A percentile compares a stretch with the other conserved stretches of the same genome.
Evolutionary conservation across 139 green algal genomes (phyloP).

Genomic region (Chlorella sp.): DNA sequence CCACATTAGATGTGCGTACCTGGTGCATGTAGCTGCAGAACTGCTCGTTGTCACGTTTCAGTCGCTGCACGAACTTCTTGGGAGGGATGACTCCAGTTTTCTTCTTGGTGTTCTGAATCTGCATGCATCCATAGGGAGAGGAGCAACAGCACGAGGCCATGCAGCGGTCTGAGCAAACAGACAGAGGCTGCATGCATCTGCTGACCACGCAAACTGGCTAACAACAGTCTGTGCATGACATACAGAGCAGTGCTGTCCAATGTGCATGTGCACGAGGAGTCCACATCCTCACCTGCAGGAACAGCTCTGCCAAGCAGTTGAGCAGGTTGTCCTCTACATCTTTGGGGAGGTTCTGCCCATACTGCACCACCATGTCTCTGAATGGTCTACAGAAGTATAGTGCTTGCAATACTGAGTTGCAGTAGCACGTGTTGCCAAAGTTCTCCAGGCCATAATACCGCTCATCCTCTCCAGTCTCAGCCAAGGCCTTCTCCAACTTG

Average conservation of each 20-base stretch:
- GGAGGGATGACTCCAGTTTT: constrained; percentile 82
- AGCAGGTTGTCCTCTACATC: constrained; percentile 80
- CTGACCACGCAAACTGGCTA: background rate
- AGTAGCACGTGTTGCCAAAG: constrained; percentile 99
- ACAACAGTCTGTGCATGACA: background rate
- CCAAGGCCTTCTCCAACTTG: constrained; percentile 68
- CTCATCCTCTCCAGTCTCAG: constrained; percentile 72
- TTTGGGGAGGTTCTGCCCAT: constrained; percentile 41
- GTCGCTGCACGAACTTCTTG: constrained; percentile 81
- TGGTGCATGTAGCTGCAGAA: constrained; percentile 94
- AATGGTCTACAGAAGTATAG: constrained; percentile 90
- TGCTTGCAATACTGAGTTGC: constrained; percentile 94
- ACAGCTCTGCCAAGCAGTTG: constrained; percentile 85
- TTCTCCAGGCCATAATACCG: constrained; percentile 97
- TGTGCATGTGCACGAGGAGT: too few species aligned
- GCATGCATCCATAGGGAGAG: too few species aligned
- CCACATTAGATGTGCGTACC: too few species aligned
- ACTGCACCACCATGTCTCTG: constrained; percentile 69
- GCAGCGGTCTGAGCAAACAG: too few species aligned
- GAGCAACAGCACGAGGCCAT: too few species aligned
- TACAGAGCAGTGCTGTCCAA: too few species aligned
- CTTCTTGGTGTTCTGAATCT: constrained; percentile 84
- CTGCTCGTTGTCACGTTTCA: constrained; percentile 92
- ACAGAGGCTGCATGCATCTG: too few species aligned
- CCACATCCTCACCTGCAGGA: constrained; percentile 61